Conservation (phyloP, 768 basidiomycete genomes). For the Pleurotus citrinopileatus region DNA sequence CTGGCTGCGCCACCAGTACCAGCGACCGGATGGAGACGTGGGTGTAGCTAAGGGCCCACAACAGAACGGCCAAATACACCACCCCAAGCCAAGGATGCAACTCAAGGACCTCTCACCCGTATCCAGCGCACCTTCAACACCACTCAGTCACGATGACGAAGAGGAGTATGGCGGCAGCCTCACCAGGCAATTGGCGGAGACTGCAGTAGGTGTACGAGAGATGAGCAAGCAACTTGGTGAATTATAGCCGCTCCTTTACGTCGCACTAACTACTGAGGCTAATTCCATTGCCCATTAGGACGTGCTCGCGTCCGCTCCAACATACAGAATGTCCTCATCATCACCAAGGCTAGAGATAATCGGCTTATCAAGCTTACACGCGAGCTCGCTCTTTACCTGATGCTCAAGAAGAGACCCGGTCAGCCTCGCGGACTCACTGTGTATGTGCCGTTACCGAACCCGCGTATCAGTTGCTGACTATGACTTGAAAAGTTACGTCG, state of each 20-base stretch:
- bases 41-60: conserved; percentile 52
- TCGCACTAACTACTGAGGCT: neutral
- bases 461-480: conserved; percentile 15
- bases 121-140: conserved; percentile 19
- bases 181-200: conserved; percentile 93
- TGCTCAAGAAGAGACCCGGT: conserved; percentile 75
- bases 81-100: conserved; percentile 8
- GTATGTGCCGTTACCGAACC: conserved; percentile 37
- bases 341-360: conserved; percentile 98
- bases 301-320: conserved; percentile 88
- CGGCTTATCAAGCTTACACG: conserved; percentile 92
- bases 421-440: conserved; percentile 79
- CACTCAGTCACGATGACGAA: conserved; percentile 49
- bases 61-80: conserved; percentile 17
- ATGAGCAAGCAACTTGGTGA: conserved; percentile 98
- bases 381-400: conserved; percentile 91
- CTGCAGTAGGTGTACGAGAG: conserved; percentile 94
- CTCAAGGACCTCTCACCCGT: conserved; percentile 15
- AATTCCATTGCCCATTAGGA: conserved; percentile 43
- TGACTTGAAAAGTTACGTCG: conserved; percentile 72
- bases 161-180: conserved; percentile 74
- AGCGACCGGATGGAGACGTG: conserved; percentile 35
- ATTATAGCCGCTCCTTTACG: conserved; percentile 19
- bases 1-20: conserved; percentile 56
- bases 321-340: conserved; percentile 90